phyloP scores from a whole-genome alignment of 768 basidiomycete genomes.

The Botryobasidium botryosum region DNA sequence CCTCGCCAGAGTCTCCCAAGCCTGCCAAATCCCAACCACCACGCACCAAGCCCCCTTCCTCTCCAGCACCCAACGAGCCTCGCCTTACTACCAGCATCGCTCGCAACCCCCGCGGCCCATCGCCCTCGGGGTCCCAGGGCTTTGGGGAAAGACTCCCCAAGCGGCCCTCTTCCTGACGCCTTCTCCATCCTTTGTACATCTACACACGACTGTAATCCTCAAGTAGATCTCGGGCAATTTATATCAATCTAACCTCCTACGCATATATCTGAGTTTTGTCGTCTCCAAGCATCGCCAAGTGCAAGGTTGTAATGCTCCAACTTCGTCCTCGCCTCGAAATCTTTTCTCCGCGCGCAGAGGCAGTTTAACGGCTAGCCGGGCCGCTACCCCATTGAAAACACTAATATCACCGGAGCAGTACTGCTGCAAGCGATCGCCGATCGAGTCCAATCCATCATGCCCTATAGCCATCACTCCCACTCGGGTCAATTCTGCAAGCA shows the following conservation, averaged over 20 bases:
- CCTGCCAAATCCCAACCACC: too few species aligned
- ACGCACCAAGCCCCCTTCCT: too few species aligned
- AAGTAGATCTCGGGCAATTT: too few species aligned
- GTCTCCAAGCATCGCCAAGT: not conserved
- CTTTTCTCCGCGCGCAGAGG: not conserved
- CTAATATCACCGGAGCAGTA: not conserved
- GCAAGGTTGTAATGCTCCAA: not conserved
- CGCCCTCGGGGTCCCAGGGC: constrained; percentile 1
- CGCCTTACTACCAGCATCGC: not conserved
- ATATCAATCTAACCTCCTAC: too few species aligned
- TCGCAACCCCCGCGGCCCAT: not conserved
- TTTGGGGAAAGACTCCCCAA: constrained; percentile 2
- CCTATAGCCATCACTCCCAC: constrained; percentile 62
- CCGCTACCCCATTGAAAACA: not conserved
- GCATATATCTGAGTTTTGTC: too few species aligned
- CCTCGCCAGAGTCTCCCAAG: too few species aligned
- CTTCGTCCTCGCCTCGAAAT: not conserved
- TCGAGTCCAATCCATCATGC: constrained; percentile 7
- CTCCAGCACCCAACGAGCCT: not conserved
- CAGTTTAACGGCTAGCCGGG: not conserved
- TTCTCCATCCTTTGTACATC: not conserved
- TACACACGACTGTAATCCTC: too few species aligned
- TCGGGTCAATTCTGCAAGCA: constrained; percentile 92
- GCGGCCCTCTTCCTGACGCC: not conserved
- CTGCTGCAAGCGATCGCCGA: not conserved